phyloP scores from a whole-genome alignment of 192 early-diverging fungal genomes.

The Backusella tuberculispora region DNA sequence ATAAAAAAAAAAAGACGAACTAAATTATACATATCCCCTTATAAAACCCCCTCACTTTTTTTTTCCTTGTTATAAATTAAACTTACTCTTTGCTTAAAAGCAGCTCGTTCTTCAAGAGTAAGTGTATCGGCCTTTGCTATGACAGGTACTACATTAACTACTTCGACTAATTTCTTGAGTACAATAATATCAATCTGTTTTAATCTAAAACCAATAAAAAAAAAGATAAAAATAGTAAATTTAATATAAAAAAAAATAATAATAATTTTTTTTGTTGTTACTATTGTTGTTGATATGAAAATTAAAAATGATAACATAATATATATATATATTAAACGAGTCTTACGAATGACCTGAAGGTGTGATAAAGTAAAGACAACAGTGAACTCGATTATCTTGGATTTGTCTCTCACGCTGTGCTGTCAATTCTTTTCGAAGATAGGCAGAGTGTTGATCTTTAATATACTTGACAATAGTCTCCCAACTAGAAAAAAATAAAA shows the following conservation, averaged over 20 bases:
- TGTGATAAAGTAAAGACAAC: conserved; percentile 95
- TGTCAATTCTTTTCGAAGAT: conserved; percentile 91
- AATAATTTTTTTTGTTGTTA: not conserved
- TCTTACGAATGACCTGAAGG: conserved; percentile 90
- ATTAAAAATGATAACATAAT: conserved; percentile 5
- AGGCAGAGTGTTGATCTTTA: conserved; percentile 97
- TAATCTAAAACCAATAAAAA: conserved; percentile 52
- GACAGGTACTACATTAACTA: conserved; percentile 87
- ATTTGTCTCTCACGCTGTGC: conserved; percentile 89
- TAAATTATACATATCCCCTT: conserved; percentile 9
- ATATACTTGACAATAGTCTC: conserved; percentile 98
- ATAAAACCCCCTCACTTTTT: not conserved
- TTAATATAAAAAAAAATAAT: not conserved
- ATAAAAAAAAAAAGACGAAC: not conserved
- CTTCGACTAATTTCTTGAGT: conserved; percentile 81
- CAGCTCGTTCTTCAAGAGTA: conserved; percentile 80
- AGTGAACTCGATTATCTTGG: conserved; percentile 93
- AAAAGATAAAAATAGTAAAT: conserved; percentile 17
- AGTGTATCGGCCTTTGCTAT: conserved; percentile 91
- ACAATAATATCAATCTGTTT: conserved; percentile 88
- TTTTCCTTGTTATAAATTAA: conserved; percentile 2
- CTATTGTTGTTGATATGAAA: not conserved
- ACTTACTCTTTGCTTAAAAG: conserved; percentile 78
- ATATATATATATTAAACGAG: not conserved
- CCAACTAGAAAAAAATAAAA: conserved; percentile 62